Conservation (phyloP, 1,284 basidiomycete genomes). For the Caloboletus firmus region DNA sequence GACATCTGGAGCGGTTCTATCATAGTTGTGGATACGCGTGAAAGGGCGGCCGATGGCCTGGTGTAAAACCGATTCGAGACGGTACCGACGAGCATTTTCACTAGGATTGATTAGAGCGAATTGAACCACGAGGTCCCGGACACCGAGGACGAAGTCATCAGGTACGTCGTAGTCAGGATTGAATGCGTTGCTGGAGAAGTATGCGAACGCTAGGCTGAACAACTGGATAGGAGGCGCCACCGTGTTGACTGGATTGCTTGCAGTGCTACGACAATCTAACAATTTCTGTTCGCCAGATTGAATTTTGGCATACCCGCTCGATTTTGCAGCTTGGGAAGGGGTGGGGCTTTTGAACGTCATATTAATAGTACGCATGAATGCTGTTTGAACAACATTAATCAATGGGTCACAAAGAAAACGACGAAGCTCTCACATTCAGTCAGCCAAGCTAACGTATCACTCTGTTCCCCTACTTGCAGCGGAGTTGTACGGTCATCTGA, state of each 20-base stretch:
- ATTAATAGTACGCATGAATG: not conserved
- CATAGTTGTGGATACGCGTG: accelerated
- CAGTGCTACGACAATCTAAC: constrained; percentile 1
- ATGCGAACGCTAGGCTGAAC: constrained; percentile 15
- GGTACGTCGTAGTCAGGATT: constrained; percentile 6
- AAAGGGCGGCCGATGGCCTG: not conserved
- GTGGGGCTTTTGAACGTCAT: not conserved
- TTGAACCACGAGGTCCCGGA: not conserved
- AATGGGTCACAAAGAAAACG: not conserved
- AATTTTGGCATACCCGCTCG: not conserved
- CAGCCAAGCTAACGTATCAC: not conserved
- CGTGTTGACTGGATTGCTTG: not conserved
- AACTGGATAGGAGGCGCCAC: constrained; percentile 14
- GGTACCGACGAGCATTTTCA: not conserved
- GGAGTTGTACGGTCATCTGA: too few relatives aligned
- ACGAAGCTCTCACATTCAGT: not conserved
- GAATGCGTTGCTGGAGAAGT: constrained; percentile 19
- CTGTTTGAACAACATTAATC: not conserved
- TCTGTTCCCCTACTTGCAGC: too few relatives aligned
- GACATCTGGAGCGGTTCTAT: not conserved
- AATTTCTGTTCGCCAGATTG: not conserved
- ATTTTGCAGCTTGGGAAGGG: constrained; percentile 7
- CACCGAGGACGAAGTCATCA: not conserved
- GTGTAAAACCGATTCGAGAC: not conserved
- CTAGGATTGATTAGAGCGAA: constrained; percentile 7